Evolutionary conservation across 441 rosid genomes (phyloP).

Genomic region (Hura crepitans): DNA sequence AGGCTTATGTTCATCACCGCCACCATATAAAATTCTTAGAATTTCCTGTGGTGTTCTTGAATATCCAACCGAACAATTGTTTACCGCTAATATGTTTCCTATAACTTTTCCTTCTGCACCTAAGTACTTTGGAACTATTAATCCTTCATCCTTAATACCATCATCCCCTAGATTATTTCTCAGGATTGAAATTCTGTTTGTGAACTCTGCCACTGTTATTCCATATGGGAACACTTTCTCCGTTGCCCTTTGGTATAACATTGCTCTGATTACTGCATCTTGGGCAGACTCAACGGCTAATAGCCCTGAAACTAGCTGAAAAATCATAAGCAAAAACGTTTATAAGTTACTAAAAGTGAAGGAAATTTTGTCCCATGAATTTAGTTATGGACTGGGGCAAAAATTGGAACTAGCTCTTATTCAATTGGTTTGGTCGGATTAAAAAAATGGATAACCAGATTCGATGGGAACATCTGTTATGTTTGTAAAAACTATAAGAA

Average conservation of each 20-base stretch:
- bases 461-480: too few species aligned
- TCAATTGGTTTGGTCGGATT: too few species aligned
- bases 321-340: background rate
- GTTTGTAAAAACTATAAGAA: too few species aligned
- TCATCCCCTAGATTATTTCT: slow-evolving; percentile 52
- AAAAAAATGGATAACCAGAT: too few species aligned
- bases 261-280: slow-evolving; percentile 66
- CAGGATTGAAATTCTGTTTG: slow-evolving; percentile 46
- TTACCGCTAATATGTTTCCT: slow-evolving; percentile 68
- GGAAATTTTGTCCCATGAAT: too few species aligned
- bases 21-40: slow-evolving; percentile 64
- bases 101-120: slow-evolving; percentile 50
- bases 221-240: slow-evolving; percentile 47
- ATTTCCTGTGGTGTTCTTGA: slow-evolving; percentile 65
- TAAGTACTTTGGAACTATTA: slow-evolving; percentile 30
- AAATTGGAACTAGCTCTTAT: too few species aligned
- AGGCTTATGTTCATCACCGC: slow-evolving; percentile 52
- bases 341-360: too few species aligned
- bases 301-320: slow-evolving; percentile 73
- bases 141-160: slow-evolving; percentile 69
- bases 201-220: slow-evolving; percentile 60
- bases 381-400: too few species aligned
- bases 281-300: slow-evolving; percentile 81
- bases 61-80: slow-evolving; percentile 42
- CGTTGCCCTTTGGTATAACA: slow-evolving; percentile 42